Evolutionary conservation across 192 early-diverging fungal genomes (phyloP).

Genomic region (Podila horticola): DNA sequence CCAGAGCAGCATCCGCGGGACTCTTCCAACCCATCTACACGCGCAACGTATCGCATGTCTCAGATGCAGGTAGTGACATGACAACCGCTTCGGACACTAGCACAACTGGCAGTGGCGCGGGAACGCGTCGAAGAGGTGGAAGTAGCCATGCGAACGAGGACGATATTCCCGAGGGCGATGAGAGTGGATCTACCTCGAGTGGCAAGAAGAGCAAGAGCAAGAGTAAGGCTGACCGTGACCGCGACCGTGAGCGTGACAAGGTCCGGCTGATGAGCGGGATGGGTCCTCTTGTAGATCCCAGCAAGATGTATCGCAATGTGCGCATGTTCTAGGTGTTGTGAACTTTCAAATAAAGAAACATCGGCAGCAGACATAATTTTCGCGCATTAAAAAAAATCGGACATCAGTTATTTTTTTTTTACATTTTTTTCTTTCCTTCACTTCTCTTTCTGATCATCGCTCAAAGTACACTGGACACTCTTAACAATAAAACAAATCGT

Average conservation of each 20-base stretch:
- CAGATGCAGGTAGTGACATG: slow-evolving; percentile 36
- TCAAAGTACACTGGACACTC: too few relatives aligned
- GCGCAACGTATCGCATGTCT: slow-evolving; percentile 20
- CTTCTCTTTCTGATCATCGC: too few relatives aligned
- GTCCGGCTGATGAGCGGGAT: slow-evolving; percentile 28
- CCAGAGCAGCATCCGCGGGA: slow-evolving; percentile 18
- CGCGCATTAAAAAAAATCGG: too few relatives aligned
- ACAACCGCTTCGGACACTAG: slow-evolving; percentile 34
- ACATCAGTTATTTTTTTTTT: too few relatives aligned
- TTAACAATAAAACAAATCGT: too few relatives aligned
- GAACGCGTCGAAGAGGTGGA: background rate
- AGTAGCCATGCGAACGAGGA: background rate
- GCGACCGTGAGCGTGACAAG: slow-evolving; percentile 32
- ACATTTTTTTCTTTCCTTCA: too few relatives aligned
- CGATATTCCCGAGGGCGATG: background rate
- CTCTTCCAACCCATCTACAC: slow-evolving; percentile 23
- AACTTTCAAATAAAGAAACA: too few relatives aligned
- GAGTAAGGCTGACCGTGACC: slow-evolving; percentile 10
- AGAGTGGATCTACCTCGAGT: background rate
- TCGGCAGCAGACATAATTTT: too few relatives aligned
- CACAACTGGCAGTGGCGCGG: slow-evolving; percentile 4
- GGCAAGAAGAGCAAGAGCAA: slow-evolving; percentile 17
- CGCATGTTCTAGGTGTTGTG: slow-evolving; percentile 27
- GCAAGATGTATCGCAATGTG: slow-evolving; percentile 51
- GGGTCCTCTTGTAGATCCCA: slow-evolving; percentile 31